Base-by-base conservation (phyloP, 2,329 filamentous ascomycete genomes). In the Colletotrichum cordylinicola region DNA sequence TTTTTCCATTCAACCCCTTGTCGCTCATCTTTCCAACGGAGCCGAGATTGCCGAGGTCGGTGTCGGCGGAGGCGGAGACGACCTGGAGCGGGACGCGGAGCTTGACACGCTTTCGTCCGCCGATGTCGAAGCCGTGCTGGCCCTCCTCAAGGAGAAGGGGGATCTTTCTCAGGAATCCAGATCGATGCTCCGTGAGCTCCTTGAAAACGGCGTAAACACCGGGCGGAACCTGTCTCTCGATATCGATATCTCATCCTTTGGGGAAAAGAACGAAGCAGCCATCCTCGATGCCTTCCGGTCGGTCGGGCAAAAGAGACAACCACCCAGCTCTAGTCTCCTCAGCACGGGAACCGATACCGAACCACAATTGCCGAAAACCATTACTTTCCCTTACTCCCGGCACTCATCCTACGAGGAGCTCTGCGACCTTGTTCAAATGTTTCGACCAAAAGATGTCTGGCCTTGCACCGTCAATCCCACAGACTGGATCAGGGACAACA, bases 361-460 rank as follows among this genome's bases (percentile, higher is more conserved):
- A 1, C 72, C 72, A 2, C 12, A 43, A 0, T 80, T 90, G 3
- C 85, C 88, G 0, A 85, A 79, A 15, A 80, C 80, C 0, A 90
- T 93, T 4, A 85, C 82, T 0, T 98, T 98, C 78, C 95, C 96
- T 0, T 98, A 96, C 81, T 96, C 96, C 1, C 91, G 96, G 1
- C 96, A 98, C 83, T 98, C 96, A 0, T 98, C 95, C 0, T 96
- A 97, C 76, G 86, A 88, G 0, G 96, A 98, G 82, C 89, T 98
- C 4, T 94, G 95, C 77, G 85, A 92, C 69, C 85, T 98, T 1
- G 88, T 98, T 1, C 82, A 87, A 4, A 87, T 88, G 0, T 94
- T 98, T 79, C 90, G 86, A 33, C 96, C 96, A 0, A 91, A 86
- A 61, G 95, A 98, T 79, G 87, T 98, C 3, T 94, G 94, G 87